Evolutionary conservation across 169 alveolate species (phyloP).

Genomic region (Blepharisma undulans): DNA sequence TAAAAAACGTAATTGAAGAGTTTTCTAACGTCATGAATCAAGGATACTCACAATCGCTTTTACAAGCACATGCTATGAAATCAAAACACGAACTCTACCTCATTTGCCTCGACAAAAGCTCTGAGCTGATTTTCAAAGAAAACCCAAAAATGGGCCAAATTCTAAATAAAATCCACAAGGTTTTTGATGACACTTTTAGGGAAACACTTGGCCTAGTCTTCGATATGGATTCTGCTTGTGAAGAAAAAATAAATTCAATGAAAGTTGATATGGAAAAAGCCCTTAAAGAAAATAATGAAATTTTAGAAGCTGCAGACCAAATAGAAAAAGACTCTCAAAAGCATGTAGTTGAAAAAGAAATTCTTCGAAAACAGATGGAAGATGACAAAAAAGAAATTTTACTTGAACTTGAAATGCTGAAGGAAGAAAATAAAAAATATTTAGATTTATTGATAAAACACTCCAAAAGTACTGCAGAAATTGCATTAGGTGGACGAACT

Average conservation of each 20-base stretch:
- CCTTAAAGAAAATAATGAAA: conserved; percentile 58
- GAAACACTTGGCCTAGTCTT: background rate
- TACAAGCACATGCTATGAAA: background rate
- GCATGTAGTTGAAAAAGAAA: background rate
- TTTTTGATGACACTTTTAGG: background rate
- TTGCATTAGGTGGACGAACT: conserved; percentile 34
- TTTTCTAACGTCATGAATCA: background rate
- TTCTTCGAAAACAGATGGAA: conserved; percentile 41
- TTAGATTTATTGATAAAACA: conserved; percentile 68
- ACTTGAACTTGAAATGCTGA: conserved; percentile 54
- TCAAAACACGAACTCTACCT: conserved; percentile 3
- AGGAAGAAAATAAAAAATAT: conserved; percentile 79
- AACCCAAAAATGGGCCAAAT: background rate
- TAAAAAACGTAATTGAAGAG: background rate
- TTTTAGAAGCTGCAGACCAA: conserved; percentile 76
- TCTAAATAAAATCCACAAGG: background rate
- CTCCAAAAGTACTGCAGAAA: conserved; percentile 52
- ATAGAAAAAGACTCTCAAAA: conserved; percentile 60
- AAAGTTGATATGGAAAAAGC: conserved; percentile 34
- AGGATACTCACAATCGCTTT: background rate
- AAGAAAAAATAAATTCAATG: conserved; percentile 14
- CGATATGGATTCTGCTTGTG: background rate
- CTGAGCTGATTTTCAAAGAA: background rate
- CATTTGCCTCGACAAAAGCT: conserved; percentile 4
- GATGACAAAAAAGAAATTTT: conserved; percentile 64